phyloP scores from a whole-genome alignment of 73 alveolate genomes.

The Paramecium caudatum region DNA sequence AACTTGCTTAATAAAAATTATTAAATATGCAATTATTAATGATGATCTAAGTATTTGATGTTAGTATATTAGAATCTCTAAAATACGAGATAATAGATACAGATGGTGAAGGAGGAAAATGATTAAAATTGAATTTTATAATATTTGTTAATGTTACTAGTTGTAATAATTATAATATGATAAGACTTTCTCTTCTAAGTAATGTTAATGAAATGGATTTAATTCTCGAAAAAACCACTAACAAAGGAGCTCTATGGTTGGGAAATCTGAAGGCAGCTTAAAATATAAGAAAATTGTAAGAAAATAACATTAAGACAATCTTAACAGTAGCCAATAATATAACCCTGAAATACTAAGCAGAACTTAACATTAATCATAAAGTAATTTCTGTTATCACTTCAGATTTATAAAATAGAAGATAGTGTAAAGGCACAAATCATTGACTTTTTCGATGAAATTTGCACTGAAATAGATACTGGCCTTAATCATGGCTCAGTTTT shows the following conservation, averaged over 20 bases:
- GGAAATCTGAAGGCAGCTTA: conserved; percentile 62
- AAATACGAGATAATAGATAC: too few relatives aligned
- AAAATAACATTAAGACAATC: conserved; percentile 24
- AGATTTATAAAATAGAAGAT: conserved; percentile 68
- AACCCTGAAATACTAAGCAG: background rate
- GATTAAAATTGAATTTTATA: conserved; percentile 11
- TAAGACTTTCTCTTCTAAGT: background rate
- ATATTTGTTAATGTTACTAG: background rate
- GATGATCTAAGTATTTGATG: background rate
- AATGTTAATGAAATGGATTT: conserved; percentile 58
- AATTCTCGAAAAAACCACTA: background rate
- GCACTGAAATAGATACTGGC: conserved; percentile 79
- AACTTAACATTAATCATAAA: background rate
- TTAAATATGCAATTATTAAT: conserved; percentile 29
- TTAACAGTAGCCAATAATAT: conserved; percentile 48
- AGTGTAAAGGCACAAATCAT: conserved; percentile 79
- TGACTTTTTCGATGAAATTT: conserved; percentile 77
- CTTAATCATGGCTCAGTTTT: conserved; percentile 81
- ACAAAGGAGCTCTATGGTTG: conserved; percentile 39
- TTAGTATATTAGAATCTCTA: background rate
- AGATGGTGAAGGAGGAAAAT: background rate
- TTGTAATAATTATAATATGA: background rate
- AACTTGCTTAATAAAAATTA: conserved; percentile 31
- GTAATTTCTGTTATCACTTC: background rate
- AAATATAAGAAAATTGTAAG: conserved; percentile 1